phyloP scores from a whole-genome alignment of 1,139 yeast species.

The Suhomyces kunorum region DNA sequence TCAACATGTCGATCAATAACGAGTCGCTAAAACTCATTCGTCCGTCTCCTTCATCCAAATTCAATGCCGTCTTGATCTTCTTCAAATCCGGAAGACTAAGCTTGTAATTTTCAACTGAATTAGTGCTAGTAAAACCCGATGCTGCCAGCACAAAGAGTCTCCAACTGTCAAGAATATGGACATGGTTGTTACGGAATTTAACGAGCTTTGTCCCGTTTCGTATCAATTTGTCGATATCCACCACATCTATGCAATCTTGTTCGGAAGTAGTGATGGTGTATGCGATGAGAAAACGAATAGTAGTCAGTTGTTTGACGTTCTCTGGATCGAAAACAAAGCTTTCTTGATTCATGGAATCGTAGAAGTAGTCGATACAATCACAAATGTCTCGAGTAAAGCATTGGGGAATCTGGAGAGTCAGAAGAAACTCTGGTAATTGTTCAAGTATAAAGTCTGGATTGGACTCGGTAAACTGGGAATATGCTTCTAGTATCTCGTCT shows the following conservation, averaged over 20 bases:
- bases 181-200: slow-evolving; percentile 36
- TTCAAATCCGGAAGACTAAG: slow-evolving; percentile 38
- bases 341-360: slow-evolving; percentile 24
- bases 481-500: slow-evolving; percentile 37
- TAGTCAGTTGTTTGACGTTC: slow-evolving; percentile 27
- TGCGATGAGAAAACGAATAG: slow-evolving; percentile 30
- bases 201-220: slow-evolving; percentile 30
- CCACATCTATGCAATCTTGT: slow-evolving; percentile 32
- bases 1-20: slow-evolving; percentile 47
- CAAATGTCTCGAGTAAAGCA: slow-evolving; percentile 38
- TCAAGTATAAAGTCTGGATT: slow-evolving; percentile 33
- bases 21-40: slow-evolving; percentile 28
- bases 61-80: slow-evolving; percentile 31
- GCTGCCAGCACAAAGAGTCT: slow-evolving; percentile 32
- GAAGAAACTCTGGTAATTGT: slow-evolving; percentile 30
- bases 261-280: slow-evolving; percentile 32
- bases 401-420: slow-evolving; percentile 29
- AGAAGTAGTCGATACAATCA: slow-evolving; percentile 37
- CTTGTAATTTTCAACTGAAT: slow-evolving; percentile 17
- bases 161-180: slow-evolving; percentile 39
- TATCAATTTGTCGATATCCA: slow-evolving; percentile 46
- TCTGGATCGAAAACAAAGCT: slow-evolving; percentile 11
- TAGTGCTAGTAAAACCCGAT: slow-evolving; percentile 10
- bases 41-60: slow-evolving; percentile 24
- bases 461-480: slow-evolving; percentile 26